Evolutionary conservation across 345 rosid species (phyloP).

Genomic region (Excoecaria cochinchinensis): DNA sequence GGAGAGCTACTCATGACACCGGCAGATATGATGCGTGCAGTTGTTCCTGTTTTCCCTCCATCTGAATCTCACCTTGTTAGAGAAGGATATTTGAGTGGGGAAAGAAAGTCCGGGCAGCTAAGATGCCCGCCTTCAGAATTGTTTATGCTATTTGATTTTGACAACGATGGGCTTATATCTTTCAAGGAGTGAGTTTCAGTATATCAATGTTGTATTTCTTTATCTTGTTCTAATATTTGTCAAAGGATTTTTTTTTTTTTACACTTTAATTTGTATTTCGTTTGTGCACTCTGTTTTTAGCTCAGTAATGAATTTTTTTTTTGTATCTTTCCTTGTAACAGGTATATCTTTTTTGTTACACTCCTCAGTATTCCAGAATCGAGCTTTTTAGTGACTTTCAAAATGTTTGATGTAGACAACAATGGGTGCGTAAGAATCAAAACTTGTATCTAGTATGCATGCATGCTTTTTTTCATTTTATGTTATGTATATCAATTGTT

Average conservation of each 20-base stretch:
- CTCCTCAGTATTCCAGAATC: conserved; percentile 91
- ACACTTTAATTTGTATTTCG: not conserved
- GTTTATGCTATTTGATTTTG: conserved; percentile 85
- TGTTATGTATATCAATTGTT: not conserved
- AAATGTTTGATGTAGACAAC: conserved; percentile 82
- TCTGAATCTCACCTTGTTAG: conserved; percentile 80
- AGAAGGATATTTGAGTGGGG: conserved; percentile 88
- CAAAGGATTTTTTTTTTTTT: not conserved
- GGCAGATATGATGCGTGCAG: conserved; percentile 87
- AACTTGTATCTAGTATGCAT: not conserved
- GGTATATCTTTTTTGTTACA: conserved; percentile 91
- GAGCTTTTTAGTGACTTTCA: conserved; percentile 77
- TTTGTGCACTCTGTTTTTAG: not conserved
- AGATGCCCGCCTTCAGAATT: conserved; percentile 71
- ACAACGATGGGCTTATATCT: conserved; percentile 80
- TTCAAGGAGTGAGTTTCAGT: conserved; percentile 77
- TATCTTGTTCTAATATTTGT: not conserved
- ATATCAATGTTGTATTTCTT: not conserved
- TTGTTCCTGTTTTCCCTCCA: conserved; percentile 93
- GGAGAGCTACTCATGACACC: conserved; percentile 86
- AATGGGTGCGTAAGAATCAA: conserved; percentile 55
- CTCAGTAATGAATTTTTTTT: conserved; percentile 7
- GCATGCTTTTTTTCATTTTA: not conserved
- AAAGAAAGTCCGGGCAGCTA: conserved; percentile 81
- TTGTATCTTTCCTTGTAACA: conserved; percentile 29